Evolutionary conservation across 768 basidiomycete species (phyloP).

Genomic region (Exidia glandulosa): DNA sequence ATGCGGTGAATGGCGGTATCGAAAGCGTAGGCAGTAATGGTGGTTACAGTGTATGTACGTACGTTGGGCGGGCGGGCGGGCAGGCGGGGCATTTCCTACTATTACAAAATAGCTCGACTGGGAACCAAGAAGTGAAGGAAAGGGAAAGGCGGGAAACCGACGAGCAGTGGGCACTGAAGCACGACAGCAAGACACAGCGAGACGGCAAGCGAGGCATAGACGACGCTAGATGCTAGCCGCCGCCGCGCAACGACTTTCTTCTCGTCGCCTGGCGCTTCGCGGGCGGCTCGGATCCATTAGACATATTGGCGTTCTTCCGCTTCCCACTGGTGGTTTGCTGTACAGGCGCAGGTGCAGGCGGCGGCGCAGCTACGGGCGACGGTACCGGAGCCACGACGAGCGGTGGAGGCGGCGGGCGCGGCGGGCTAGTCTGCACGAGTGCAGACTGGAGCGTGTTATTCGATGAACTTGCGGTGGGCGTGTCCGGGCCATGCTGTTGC

Average conservation of each 20-base stretch:
- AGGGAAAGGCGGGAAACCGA: constrained; percentile 26
- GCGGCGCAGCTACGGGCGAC: constrained; percentile 35
- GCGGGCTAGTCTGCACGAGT: background rate
- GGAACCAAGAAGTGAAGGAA: constrained; percentile 11
- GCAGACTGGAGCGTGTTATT: background rate
- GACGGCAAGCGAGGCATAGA: background rate
- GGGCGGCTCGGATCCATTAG: constrained; percentile 17
- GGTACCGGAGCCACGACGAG: background rate
- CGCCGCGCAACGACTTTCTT: constrained; percentile 30
- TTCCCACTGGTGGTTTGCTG: background rate
- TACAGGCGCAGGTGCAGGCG: constrained; percentile 23
- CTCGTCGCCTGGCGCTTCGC: constrained; percentile 37
- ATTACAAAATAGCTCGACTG: constrained; percentile 14
- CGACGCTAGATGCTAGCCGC: constrained; percentile 14
- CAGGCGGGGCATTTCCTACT: too few relatives aligned
- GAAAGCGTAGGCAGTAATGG: background rate
- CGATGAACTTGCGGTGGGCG: background rate
- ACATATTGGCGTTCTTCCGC: background rate
- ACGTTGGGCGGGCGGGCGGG: background rate
- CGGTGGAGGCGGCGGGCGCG: background rate
- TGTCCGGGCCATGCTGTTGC: background rate
- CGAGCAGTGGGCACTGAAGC: constrained; percentile 1
- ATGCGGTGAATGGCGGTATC: background rate
- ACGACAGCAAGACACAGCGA: too few relatives aligned
- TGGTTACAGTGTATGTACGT: background rate